Conservation (phyloP, 306 rosid genomes). For the Neltuma alba region DNA sequence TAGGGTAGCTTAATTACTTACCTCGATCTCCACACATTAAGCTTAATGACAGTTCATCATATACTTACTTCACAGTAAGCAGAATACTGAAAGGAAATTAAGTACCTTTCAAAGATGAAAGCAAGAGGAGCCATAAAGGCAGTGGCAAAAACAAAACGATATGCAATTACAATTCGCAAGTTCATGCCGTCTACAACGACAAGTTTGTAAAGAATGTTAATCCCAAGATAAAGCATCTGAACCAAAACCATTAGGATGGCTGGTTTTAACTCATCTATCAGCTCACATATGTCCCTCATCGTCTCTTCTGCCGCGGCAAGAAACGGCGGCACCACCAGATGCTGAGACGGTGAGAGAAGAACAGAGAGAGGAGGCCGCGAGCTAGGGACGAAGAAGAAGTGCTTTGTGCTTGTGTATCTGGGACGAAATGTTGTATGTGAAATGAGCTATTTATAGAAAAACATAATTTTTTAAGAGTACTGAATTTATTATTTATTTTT, state of each 20-base stretch:
- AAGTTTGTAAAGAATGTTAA: slow-evolving; percentile 65
- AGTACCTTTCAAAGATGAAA: slow-evolving; percentile 53
- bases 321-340: not conserved
- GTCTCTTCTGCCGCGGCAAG: not conserved
- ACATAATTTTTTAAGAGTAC: too few relatives aligned
- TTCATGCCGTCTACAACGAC: slow-evolving; percentile 65
- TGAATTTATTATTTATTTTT: too few relatives aligned
- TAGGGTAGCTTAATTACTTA: too few relatives aligned
- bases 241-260: slow-evolving; percentile 46
- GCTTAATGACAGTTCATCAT: not conserved
- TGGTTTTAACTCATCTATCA: slow-evolving; percentile 48
- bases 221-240: slow-evolving; percentile 54
- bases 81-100: not conserved
- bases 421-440: not conserved
- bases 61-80: not conserved
- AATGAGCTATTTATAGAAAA: too few relatives aligned
- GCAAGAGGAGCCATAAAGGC: slow-evolving; percentile 66
- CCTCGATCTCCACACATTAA: not conserved
- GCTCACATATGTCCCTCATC: not conserved
- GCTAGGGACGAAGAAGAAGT: not conserved
- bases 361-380: not conserved
- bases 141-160: slow-evolving; percentile 59
- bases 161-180: slow-evolving; percentile 57
- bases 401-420: not conserved
- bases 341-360: not conserved